These are phyloP conservation scores for Cyanodermella asteris DNA, from an alignment of 2,329 filamentous ascomycete genomes.

Conservation along the genomic window DNA sequence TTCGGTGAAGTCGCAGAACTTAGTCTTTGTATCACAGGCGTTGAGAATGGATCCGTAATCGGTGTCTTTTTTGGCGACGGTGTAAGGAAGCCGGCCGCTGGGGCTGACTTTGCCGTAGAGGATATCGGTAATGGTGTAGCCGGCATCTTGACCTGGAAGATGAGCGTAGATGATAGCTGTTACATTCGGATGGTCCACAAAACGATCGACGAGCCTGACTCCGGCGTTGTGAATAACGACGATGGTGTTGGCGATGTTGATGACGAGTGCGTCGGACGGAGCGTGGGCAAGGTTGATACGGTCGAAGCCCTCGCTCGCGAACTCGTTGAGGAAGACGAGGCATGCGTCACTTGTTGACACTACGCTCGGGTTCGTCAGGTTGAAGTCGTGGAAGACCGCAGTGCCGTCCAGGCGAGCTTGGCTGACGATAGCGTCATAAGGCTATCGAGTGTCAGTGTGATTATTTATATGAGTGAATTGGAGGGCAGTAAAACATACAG, in stretches of 20 bases:
- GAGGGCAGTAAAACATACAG: constrained; percentile 36
- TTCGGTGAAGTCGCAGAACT: constrained; percentile 66
- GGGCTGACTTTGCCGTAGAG: constrained; percentile 59
- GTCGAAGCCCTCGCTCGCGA: constrained; percentile 61
- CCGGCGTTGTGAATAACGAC: constrained; percentile 77
- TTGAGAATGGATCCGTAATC: constrained; percentile 65
- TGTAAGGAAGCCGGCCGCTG: constrained; percentile 72
- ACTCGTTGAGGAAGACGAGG: constrained; percentile 67
- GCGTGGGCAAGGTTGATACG: constrained; percentile 61
- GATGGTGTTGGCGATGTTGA: constrained; percentile 50
- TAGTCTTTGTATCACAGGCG: constrained; percentile 43
- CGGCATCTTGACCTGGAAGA: constrained; percentile 69
- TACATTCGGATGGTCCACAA: constrained; percentile 55
- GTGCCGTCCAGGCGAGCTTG: constrained; percentile 31
- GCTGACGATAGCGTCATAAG: no score
- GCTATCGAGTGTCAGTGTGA: no score
- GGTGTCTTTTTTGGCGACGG: constrained; percentile 48
- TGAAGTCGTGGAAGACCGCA: constrained; percentile 37
- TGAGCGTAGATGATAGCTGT: constrained; percentile 68
- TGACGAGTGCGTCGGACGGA: constrained; percentile 52
- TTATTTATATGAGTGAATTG: no score
- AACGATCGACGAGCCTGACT: constrained; percentile 56
- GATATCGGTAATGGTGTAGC: constrained; percentile 58
- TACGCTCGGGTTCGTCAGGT: constrained; percentile 25
- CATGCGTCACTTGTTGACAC: constrained; percentile 31